Conservation (phyloP, 148 eudicot species). For the Beta vulgaris region DNA sequence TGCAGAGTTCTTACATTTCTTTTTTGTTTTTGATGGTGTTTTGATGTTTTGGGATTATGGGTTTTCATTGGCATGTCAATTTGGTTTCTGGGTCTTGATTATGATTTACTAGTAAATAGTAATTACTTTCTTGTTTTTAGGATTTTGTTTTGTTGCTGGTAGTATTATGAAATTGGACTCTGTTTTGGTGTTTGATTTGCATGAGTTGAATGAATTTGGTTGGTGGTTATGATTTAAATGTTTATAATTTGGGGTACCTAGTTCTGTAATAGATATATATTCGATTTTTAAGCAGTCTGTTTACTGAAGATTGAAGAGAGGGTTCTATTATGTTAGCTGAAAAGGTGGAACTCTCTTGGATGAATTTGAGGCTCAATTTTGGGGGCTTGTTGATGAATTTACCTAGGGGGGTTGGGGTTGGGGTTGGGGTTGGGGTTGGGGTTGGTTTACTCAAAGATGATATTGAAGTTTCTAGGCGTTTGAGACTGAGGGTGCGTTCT, state of each 20-base stretch:
- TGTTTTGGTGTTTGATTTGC: background rate
- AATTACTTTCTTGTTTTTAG: background rate
- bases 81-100: constrained; percentile 18
- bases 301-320: no score
- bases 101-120: no score
- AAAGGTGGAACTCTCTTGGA: background rate
- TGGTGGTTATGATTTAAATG: background rate
- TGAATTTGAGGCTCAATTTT: background rate
- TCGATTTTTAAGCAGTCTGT: no score
- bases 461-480: background rate
- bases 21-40: background rate
- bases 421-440: no score
- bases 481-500: no score
- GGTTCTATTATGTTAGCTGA: no score
- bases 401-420: background rate
- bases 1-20: background rate
- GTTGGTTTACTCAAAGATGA: background rate
- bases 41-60: background rate
- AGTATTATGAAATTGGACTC: background rate
- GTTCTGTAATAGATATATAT: no score
- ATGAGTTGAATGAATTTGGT: background rate
- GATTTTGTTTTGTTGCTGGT: background rate
- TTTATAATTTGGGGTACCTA: no score
- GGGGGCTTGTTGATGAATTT: background rate
- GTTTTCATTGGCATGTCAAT: background rate